These are phyloP conservation scores for Solidago caesia DNA, from an alignment of 129 eudicot species.

Conservation along the genomic window DNA sequence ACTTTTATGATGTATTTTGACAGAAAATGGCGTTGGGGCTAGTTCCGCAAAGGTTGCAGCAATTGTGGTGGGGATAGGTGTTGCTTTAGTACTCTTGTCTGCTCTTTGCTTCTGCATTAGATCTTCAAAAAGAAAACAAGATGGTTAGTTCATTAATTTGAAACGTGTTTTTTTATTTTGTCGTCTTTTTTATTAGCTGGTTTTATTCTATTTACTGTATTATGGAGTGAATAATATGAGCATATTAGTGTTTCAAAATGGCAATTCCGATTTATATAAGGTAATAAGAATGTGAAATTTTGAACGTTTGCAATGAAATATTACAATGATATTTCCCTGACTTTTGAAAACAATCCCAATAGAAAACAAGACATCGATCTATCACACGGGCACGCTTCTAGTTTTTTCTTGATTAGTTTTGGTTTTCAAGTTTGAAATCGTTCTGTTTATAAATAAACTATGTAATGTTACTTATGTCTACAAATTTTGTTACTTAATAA, in stretches of 20 bases:
- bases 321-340: background rate
- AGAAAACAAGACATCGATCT: background rate
- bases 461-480: background rate
- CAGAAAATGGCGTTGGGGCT: conserved; percentile 26
- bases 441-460: background rate
- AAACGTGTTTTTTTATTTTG: background rate
- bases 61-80: conserved; percentile 52
- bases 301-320: background rate
- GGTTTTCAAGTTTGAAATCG: background rate
- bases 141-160: conserved; percentile 32
- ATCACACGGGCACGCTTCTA: background rate
- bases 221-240: no score
- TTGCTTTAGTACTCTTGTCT: conserved; percentile 26
- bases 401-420: background rate
- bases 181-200: no score
- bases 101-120: conserved; percentile 29
- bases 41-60: conserved; percentile 44
- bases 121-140: conserved; percentile 40
- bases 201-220: no score
- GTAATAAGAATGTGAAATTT: no score
- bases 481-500: no score
- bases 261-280: no score
- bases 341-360: background rate
- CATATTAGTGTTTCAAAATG: no score
- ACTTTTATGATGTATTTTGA: background rate